Conservation (phyloP, 495 filamentous ascomycete species). For the Aspergillus coremiiformis region DNA sequence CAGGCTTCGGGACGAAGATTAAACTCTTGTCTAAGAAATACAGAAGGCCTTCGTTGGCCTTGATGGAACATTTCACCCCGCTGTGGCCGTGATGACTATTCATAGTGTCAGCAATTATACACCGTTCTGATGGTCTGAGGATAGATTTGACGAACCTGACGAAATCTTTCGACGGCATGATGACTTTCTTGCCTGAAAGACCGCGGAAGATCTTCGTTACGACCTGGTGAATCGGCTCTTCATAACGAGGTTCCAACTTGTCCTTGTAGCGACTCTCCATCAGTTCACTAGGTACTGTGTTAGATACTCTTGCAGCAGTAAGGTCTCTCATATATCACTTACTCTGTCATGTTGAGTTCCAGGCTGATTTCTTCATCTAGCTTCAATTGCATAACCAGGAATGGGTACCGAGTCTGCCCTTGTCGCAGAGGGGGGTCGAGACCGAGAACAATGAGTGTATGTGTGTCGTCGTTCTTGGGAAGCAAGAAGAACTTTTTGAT, state of each 20-base stretch:
- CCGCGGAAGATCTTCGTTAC: conserved; percentile 92
- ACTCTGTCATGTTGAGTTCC: conserved; percentile 95
- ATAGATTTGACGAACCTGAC: conserved; percentile 42
- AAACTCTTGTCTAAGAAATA: conserved; percentile 98
- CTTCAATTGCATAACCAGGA: conserved; percentile 99
- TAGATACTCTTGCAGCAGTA: conserved; percentile 4
- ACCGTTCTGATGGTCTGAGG: not conserved
- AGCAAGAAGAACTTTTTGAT: conserved; percentile 99
- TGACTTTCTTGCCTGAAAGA: conserved; percentile 86
- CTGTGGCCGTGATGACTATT: conserved; percentile 79
- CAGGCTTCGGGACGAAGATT: conserved; percentile 98
- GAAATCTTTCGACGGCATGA: conserved; percentile 90
- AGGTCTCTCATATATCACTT: conserved; percentile 25
- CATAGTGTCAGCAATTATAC: conserved; percentile 1
- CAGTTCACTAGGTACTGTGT: conserved; percentile 38
- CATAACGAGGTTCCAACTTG: conserved; percentile 80
- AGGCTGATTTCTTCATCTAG: conserved; percentile 94
- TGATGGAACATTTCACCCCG: conserved; percentile 98
- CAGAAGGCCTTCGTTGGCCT: conserved; percentile 93
- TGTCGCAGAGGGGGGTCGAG: conserved; percentile 94
- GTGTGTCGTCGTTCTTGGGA: conserved; percentile 93
- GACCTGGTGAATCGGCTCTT: conserved; percentile 83
- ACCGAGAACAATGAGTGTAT: conserved; percentile 90
- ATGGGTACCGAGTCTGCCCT: conserved; percentile 96
- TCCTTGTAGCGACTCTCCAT: conserved; percentile 81